Percentiles rank a stretch among this genome's conserved stretches.
Evolutionary conservation across 768 basidiomycete species (phyloP).

Genomic region (Podaxis mareebaensis): DNA sequence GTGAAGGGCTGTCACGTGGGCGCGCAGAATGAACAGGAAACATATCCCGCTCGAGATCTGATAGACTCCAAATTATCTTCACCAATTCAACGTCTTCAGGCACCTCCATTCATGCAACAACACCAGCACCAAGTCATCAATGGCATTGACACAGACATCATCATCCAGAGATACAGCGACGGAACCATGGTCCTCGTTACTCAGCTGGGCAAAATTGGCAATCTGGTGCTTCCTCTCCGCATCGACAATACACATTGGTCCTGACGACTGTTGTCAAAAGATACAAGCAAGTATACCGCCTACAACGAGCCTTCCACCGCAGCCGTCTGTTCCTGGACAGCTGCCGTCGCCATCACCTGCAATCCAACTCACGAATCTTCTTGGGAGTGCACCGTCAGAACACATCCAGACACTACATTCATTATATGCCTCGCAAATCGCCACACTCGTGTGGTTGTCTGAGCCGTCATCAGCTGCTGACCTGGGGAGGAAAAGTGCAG

Average conservation of each 20-base stretch:
- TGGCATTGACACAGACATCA: constrained; percentile 66
- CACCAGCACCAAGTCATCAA: constrained; percentile 54
- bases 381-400: constrained; percentile 73
- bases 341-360: constrained; percentile 69
- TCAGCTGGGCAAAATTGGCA: constrained; percentile 89
- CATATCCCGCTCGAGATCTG: not conserved
- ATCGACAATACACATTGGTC: not conserved
- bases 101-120: constrained; percentile 41
- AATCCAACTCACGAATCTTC: constrained; percentile 72
- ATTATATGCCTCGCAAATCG: constrained; percentile 84
- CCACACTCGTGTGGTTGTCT: constrained; percentile 77
- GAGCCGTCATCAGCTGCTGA: constrained; percentile 42
- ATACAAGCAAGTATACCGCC: constrained; percentile 80
- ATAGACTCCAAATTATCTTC: not conserved
- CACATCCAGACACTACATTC: constrained; percentile 72
- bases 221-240: constrained; percentile 53
- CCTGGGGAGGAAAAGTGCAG: constrained; percentile 53
- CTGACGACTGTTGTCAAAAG: constrained; percentile 37
- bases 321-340: constrained; percentile 34
- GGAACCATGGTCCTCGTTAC: constrained; percentile 84
- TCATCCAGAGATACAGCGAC: constrained; percentile 81
- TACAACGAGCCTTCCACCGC: constrained; percentile 51
- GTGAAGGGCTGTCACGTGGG: constrained; percentile 7
- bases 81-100: not conserved
- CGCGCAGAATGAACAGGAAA: not conserved